Percentiles rank a stretch among this genome's conserved stretches.
Evolutionary conservation across 805 yeast genomes (phyloP).

Genomic region (Soucietia sequanensis): DNA sequence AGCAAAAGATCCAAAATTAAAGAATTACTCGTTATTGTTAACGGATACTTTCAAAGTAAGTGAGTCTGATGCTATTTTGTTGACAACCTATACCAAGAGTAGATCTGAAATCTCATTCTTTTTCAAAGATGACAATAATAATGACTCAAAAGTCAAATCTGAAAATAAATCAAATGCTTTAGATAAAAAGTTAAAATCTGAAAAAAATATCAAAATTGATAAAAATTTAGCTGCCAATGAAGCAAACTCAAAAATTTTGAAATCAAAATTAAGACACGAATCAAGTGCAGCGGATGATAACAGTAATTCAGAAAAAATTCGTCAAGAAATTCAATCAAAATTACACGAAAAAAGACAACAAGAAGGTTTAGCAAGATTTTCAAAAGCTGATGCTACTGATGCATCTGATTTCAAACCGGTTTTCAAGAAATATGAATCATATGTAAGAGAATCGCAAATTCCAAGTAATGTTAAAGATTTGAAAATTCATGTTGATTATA

Average conservation of each 20-base stretch:
- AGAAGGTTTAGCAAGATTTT: slow-evolving; percentile 80
- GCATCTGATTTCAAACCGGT: slow-evolving; percentile 61
- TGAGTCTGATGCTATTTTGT: slow-evolving; percentile 55
- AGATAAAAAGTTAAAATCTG: slow-evolving; percentile 34
- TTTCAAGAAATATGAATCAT: slow-evolving; percentile 93
- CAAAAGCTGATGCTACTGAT: slow-evolving; percentile 73
- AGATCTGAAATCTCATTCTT: slow-evolving; percentile 79
- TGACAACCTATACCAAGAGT: slow-evolving; percentile 72
- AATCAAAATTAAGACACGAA: slow-evolving; percentile 77
- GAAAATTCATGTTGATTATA: slow-evolving; percentile 82
- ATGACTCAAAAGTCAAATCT: slow-evolving; percentile 20
- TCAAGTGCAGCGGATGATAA: slow-evolving; percentile 67
- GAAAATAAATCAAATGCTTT: slow-evolving; percentile 14
- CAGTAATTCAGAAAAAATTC: slow-evolving; percentile 64
- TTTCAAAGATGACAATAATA: slow-evolving; percentile 67
- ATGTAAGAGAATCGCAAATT: slow-evolving; percentile 88
- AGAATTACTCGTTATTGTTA: slow-evolving; percentile 66
- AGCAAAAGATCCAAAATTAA: slow-evolving; percentile 47
- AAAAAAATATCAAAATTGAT: slow-evolving; percentile 35
- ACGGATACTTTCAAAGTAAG: slow-evolving; percentile 80
- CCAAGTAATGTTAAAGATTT: slow-evolving; percentile 81
- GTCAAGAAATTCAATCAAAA: slow-evolving; percentile 78
- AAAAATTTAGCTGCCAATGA: slow-evolving; percentile 25
- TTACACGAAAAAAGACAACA: slow-evolving; percentile 83
- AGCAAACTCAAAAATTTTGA: slow-evolving; percentile 64